Percentiles rank a stretch among this genome's conserved stretches.
Evolutionary conservation across 2,329 filamentous ascomycete genomes (phyloP).

Genomic region (Xylariomycetidae sp.): DNA sequence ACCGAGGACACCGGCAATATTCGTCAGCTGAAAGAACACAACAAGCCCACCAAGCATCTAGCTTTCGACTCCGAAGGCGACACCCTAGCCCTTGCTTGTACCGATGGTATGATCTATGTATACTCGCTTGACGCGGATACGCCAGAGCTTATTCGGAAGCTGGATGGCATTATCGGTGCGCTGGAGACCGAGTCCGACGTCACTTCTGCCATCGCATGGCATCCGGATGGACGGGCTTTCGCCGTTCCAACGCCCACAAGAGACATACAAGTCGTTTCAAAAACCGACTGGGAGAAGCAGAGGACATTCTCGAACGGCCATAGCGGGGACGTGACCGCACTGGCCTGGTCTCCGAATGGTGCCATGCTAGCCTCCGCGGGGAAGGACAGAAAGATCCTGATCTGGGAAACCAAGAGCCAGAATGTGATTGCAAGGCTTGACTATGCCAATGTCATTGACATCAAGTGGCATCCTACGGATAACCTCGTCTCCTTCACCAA

Average conservation of each 20-base stretch:
- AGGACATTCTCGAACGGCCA: conserved; percentile 74
- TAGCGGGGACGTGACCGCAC: conserved; percentile 74
- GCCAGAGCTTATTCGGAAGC: conserved; percentile 72
- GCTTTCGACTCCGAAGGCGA: conserved; percentile 78
- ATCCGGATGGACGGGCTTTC: conserved; percentile 90
- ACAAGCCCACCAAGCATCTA: conserved; percentile 83
- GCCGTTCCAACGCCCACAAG: conserved; percentile 75
- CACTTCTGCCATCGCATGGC: conserved; percentile 75
- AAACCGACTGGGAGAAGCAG: conserved; percentile 83
- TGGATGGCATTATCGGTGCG: conserved; percentile 78
- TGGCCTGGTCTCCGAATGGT: conserved; percentile 93
- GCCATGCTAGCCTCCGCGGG: conserved; percentile 71
- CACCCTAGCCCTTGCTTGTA: conserved; percentile 74
- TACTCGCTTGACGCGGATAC: conserved; percentile 76
- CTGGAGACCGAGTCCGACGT: conserved; percentile 72
- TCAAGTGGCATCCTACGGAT: conserved; percentile 85
- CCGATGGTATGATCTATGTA: conserved; percentile 83
- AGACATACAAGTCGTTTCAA: conserved; percentile 83
- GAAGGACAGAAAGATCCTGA: conserved; percentile 61
- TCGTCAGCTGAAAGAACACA: conserved; percentile 75
- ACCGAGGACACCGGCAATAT: conserved; percentile 71
- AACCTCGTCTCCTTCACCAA: conserved; percentile 91
- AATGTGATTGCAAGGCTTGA: conserved; percentile 72
- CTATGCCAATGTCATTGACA: conserved; percentile 75
- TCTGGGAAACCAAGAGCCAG: conserved; percentile 91